Base-by-base conservation (phyloP, 2,329 filamentous ascomycete genomes). In the Talaromyces sp. region DNA sequence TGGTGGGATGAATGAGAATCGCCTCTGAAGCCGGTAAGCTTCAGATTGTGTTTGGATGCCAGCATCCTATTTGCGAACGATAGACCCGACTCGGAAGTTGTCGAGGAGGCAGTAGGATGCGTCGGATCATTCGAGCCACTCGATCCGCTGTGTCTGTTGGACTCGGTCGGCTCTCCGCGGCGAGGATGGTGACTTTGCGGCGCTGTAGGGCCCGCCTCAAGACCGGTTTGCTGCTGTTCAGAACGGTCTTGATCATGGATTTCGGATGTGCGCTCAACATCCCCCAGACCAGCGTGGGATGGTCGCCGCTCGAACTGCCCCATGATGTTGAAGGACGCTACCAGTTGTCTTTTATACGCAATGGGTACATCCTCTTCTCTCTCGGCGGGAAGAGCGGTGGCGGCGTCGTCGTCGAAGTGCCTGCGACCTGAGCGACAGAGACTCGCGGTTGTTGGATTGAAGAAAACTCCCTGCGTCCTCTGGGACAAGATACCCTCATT, bases 271-370 rank as follows among this genome's bases (percentile, higher is more conserved):
- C 54, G 64, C 59, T 62, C 64, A 49, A 49, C 60, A 66, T 76
- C 73, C 67, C 75, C 75, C 64, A 74, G 68, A 64, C 74, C 72
- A 68, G 70, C 68, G 66, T 70, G 70, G 62, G 73, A 73, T 62
- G 72, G 68, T 61, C 69, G 69, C 61, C 68, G 69, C 66, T 77
- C 74, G 59, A 73, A 72, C 73, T 76, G 75, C 67, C 72, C 75
- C 72, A 73, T 71, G 57, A 56, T 63, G 37, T 62, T 45, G 31
- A 66, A 59, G 47, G 52, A 62, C 54, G 64, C 64, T 66, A 66
- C 61, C 59, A 50, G 35, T 62, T 43, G 52, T 59, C 37, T 62
- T 62, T 43, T 37, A 47, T 41, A 43, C 27, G 37, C 59, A 49
- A 59, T 52, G 59, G 52, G 60, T 43, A 59, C 64, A 66, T 66